Conservation (phyloP, 78 protist species). For the Planoprotostelium fungivorum region DNA sequence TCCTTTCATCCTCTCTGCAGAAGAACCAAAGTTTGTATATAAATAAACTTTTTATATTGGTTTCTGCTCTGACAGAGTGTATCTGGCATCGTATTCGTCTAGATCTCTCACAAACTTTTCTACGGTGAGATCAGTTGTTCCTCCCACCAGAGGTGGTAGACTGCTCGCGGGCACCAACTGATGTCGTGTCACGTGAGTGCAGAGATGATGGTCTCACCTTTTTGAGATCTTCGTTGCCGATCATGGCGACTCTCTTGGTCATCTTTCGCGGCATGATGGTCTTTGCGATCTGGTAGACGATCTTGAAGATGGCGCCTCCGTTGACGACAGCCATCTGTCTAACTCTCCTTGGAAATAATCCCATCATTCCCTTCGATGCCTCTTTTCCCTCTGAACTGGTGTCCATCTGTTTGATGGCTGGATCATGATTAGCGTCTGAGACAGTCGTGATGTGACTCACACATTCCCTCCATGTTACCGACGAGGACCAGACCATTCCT, state of each 20-base stretch:
- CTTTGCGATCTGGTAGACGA: background rate
- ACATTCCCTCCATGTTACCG: background rate
- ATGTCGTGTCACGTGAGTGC: too few species aligned
- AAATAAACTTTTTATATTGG: too few species aligned
- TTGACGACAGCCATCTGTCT: background rate
- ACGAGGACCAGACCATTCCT: background rate
- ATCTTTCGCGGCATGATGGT: background rate
- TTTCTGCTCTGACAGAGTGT: too few species aligned
- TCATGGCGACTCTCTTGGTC: background rate
- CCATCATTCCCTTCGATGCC: background rate
- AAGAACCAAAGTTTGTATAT: too few species aligned
- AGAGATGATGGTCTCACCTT: too few species aligned
- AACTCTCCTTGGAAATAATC: background rate
- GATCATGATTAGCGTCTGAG: background rate
- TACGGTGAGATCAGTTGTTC: too few species aligned
- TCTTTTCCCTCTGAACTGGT: background rate
- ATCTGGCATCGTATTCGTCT: too few species aligned
- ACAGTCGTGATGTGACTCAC: background rate
- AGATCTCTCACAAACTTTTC: too few species aligned
- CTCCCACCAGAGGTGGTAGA: too few species aligned
- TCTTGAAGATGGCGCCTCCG: background rate
- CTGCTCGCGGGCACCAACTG: too few species aligned
- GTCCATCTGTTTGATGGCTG: background rate
- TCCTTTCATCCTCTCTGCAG: too few species aligned
- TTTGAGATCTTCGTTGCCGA: background rate